These are phyloP conservation scores for Phyllachora maydis DNA, from an alignment of 2,329 filamentous ascomycete species.

Conservation along the genomic window DNA sequence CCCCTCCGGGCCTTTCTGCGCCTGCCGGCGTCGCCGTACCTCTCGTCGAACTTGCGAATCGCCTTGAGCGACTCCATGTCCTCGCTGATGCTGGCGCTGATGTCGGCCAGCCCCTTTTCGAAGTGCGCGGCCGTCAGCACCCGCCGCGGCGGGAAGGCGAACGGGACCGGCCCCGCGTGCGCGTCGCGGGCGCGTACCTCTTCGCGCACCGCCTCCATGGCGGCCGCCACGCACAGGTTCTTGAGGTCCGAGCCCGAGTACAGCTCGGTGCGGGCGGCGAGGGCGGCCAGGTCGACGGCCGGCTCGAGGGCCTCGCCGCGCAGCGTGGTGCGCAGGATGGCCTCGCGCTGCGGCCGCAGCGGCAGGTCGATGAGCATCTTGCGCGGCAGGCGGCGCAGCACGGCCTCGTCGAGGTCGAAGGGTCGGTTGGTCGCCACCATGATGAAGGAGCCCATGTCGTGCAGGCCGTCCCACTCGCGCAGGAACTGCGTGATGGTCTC, in stretches of 20 bases:
- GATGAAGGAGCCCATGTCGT: slow-evolving; percentile 69
- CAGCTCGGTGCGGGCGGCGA: slow-evolving; percentile 49
- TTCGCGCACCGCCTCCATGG: slow-evolving; percentile 59
- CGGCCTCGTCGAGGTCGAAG: slow-evolving; percentile 81
- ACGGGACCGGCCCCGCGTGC: slow-evolving; percentile 15
- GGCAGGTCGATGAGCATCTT: slow-evolving; percentile 57
- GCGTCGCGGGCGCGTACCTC: slow-evolving; percentile 27
- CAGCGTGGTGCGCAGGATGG: slow-evolving; percentile 51
- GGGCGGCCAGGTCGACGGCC: slow-evolving; percentile 35
- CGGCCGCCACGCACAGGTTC: slow-evolving; percentile 62
- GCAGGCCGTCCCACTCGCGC: slow-evolving; percentile 88
- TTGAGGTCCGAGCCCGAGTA: slow-evolving; percentile 76
- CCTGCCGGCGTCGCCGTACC: slow-evolving; percentile 66
- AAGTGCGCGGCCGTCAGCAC: slow-evolving; percentile 54
- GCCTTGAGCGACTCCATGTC: slow-evolving; percentile 75
- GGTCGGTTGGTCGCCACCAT: slow-evolving; percentile 96
- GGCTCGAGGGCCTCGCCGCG: slow-evolving; percentile 41
- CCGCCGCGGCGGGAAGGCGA: slow-evolving; percentile 48
- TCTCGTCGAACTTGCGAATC: slow-evolving; percentile 89
- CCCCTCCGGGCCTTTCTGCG: slow-evolving; percentile 29
- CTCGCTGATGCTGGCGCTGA: slow-evolving; percentile 79
- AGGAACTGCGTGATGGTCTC: slow-evolving; percentile 95
- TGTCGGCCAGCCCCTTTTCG: slow-evolving; percentile 67
- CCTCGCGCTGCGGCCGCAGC: slow-evolving; percentile 32
- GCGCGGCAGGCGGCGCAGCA: slow-evolving; percentile 55